A percentile compares a stretch with the other conserved stretches of the same genome.
Conservation (phyloP, 2,329 filamentous ascomycete genomes). For the Ascochyta koolunga region DNA sequence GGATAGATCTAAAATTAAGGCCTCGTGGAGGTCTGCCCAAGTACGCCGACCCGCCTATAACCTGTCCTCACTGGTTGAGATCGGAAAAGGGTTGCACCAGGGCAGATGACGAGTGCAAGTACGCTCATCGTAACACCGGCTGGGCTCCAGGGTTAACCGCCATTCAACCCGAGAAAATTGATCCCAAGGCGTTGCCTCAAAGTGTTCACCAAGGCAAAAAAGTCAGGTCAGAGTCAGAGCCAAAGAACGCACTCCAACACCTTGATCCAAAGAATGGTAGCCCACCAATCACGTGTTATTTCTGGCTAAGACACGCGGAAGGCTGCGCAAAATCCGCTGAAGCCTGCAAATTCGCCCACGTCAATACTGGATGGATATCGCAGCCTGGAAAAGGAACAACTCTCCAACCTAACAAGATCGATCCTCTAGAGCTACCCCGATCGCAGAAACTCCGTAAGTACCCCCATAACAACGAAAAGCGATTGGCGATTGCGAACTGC, state of each 20-base stretch:
- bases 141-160: constrained; percentile 3
- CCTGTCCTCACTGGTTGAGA: constrained; percentile 25
- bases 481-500: no score
- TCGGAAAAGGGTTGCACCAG: constrained; percentile 16
- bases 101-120: constrained; percentile 27
- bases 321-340: neutral
- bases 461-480: no score
- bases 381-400: neutral
- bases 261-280: neutral
- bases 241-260: no score
- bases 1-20: constrained; percentile 18
- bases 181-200: neutral
- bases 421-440: neutral
- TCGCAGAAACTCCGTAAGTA: neutral
- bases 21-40: neutral
- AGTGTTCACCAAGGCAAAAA: no score
- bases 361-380: constrained; percentile 3
- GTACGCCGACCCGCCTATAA: constrained; percentile 13
- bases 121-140: constrained; percentile 36
- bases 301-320: neutral
- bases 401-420: neutral
- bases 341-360: neutral
- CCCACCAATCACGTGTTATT: neutral
- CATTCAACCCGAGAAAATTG: neutral
- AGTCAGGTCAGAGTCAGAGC: no score